Evolutionary conservation across 2,329 filamentous ascomycete species (phyloP).

Genomic region (Neonectria neomacrospora): DNA sequence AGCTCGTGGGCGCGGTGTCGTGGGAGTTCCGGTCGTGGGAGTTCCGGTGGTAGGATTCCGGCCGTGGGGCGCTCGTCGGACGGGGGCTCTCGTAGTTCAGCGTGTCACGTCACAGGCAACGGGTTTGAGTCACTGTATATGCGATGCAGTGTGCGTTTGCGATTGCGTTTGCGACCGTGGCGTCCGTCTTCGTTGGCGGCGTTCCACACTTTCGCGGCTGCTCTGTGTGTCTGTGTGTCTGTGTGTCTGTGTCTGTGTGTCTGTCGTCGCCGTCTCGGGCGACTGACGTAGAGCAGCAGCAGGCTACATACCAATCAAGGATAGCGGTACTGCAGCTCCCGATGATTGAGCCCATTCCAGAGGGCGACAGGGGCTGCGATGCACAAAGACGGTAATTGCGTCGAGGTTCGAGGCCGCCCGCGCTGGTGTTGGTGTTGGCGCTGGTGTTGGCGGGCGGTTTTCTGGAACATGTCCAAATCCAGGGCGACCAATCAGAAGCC

Average conservation of each 20-base stretch:
- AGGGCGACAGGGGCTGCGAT: background rate
- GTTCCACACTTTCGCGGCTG: slow-evolving; percentile 8
- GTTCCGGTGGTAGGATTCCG: no score
- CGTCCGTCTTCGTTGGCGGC: background rate
- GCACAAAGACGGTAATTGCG: background rate
- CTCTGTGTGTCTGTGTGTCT: no score
- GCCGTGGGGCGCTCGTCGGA: background rate
- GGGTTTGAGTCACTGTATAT: slow-evolving; percentile 15
- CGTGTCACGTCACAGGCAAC: slow-evolving; percentile 10
- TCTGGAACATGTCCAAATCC: slow-evolving; percentile 23
- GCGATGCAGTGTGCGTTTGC: slow-evolving; percentile 29
- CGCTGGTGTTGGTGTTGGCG: slow-evolving; percentile 1
- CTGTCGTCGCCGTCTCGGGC: background rate
- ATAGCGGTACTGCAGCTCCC: background rate
- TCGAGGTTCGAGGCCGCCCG: background rate
- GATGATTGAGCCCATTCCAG: background rate
- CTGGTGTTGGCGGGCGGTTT: slow-evolving; percentile 9
- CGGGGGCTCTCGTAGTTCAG: background rate
- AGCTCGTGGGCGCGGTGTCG: background rate
- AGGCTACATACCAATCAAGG: background rate
- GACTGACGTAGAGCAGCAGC: background rate
- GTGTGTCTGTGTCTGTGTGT: no score
- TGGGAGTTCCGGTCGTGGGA: background rate
- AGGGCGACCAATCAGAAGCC: slow-evolving; percentile 41
- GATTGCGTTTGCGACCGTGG: background rate